These are phyloP conservation scores for Calonectria hongkongensis DNA, from an alignment of 2,329 filamentous ascomycete species.

Conservation along the genomic window DNA sequence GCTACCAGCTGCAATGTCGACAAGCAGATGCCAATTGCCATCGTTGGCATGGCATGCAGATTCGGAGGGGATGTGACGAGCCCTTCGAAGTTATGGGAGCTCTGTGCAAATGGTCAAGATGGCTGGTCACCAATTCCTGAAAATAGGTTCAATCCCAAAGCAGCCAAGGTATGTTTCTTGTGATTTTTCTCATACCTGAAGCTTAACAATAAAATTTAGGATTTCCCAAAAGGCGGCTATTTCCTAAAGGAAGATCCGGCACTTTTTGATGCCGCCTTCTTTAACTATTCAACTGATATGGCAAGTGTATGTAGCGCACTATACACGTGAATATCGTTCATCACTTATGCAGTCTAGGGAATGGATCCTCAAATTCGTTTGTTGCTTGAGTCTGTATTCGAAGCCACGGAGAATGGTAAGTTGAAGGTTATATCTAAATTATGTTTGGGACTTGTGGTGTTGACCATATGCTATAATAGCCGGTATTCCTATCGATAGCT, in stretches of 20 bases:
- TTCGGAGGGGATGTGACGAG: constrained; percentile 35
- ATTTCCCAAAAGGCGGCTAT: constrained; percentile 18
- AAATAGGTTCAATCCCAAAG: constrained; percentile 20
- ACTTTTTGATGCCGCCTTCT: constrained; percentile 38
- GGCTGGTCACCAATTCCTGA: constrained; percentile 15
- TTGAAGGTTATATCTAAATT: too few species aligned
- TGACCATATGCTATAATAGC: neutral
- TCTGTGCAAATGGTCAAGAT: constrained; percentile 25
- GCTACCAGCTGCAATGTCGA: neutral
- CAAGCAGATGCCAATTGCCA: constrained; percentile 32
- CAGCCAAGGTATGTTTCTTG: neutral
- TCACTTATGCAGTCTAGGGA: neutral
- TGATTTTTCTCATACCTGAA: too few species aligned
- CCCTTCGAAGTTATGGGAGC: constrained; percentile 37
- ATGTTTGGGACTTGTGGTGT: too few species aligned
- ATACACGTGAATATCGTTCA: too few species aligned
- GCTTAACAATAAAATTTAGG: neutral
- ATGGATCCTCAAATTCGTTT: constrained; percentile 42
- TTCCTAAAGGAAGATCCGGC: constrained; percentile 35
- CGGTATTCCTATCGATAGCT: constrained; percentile 12
- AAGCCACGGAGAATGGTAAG: constrained; percentile 29
- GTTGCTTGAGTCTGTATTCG: constrained; percentile 37
- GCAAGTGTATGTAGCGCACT: constrained; percentile 12
- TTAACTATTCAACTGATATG: constrained; percentile 32
- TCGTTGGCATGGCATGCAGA: constrained; percentile 37